These are phyloP conservation scores for Mycena citricolor DNA, from an alignment of 1,284 basidiomycete genomes.

Conservation along the genomic window DNA sequence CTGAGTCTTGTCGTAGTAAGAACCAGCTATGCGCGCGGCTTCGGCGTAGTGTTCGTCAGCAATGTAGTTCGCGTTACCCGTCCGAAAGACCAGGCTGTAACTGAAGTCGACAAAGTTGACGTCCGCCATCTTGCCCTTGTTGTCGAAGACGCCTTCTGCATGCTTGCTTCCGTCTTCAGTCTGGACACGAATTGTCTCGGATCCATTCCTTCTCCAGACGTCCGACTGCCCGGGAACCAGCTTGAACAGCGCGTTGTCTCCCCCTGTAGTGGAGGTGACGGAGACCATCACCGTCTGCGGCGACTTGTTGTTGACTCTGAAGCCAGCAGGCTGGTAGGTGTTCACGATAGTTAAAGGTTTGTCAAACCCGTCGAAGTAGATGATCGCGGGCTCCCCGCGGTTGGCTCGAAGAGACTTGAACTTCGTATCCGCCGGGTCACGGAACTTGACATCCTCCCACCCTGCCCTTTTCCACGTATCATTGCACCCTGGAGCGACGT, in stretches of 20 bases:
- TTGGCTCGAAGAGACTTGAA: slow-evolving; percentile 15
- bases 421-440: slow-evolving; percentile 5
- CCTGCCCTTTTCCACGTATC: slow-evolving; percentile 5
- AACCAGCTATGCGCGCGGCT: slow-evolving; percentile 17
- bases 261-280: slow-evolving; percentile 15
- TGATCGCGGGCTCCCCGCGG: slow-evolving; percentile 13
- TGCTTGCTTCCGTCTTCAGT: slow-evolving; percentile 13
- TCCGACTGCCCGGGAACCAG: slow-evolving; percentile 10
- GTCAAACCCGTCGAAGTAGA: slow-evolving; percentile 21
- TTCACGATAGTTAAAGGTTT: slow-evolving; percentile 17
- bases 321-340: slow-evolving; percentile 17
- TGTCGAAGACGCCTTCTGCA: slow-evolving; percentile 14
- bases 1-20: no score
- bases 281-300: slow-evolving; percentile 14
- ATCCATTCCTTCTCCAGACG: slow-evolving; percentile 5
- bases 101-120: slow-evolving; percentile 22
- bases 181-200: slow-evolving; percentile 18
- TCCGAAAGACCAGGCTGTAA: slow-evolving; percentile 10
- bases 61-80: slow-evolving; percentile 14
- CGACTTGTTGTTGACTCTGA: slow-evolving; percentile 17
- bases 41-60: slow-evolving; percentile 18
- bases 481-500: slow-evolving; percentile 17
- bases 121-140: slow-evolving; percentile 4
- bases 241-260: slow-evolving; percentile 4
- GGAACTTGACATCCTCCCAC: slow-evolving; percentile 19